Conservation (phyloP, 176 grass and related monocot genomes). For the Raddia distichophylla region DNA sequence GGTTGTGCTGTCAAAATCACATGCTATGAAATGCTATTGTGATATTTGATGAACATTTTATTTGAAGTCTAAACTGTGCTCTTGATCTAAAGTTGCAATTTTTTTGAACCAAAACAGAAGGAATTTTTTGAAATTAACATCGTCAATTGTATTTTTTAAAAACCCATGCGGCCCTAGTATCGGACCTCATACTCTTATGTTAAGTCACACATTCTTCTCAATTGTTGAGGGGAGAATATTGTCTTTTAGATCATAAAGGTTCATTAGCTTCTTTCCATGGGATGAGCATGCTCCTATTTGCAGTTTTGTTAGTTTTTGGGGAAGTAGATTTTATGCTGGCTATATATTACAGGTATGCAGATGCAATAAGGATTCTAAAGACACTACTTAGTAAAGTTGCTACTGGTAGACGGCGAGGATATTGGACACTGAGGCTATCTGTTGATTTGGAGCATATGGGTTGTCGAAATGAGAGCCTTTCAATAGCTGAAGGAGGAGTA, state of each 20-base stretch:
- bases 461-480: slow-evolving; percentile 75
- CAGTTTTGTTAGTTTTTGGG: slow-evolving; percentile 25
- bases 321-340: neutral
- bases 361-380: slow-evolving; percentile 81
- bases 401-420: slow-evolving; percentile 67
- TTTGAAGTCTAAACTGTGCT: neutral
- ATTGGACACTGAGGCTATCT: slow-evolving; percentile 87
- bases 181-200: neutral
- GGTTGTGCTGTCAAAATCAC: neutral
- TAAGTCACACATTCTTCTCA: neutral
- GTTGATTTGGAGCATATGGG: slow-evolving; percentile 86
- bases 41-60: neutral
- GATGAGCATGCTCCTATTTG: slow-evolving; percentile 1
- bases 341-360: slow-evolving; percentile 69
- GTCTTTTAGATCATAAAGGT: neutral
- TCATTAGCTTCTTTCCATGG: neutral
- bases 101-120: neutral
- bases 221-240: neutral
- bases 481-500: slow-evolving; percentile 73
- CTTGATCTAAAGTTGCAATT: neutral
- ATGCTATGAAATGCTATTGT: neutral
- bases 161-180: neutral
- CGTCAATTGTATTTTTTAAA: neutral
- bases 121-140: neutral
- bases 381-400: slow-evolving; percentile 56